Conservation (phyloP, 2,329 filamentous ascomycete genomes). For the Orbilia blumenaviensis region DNA sequence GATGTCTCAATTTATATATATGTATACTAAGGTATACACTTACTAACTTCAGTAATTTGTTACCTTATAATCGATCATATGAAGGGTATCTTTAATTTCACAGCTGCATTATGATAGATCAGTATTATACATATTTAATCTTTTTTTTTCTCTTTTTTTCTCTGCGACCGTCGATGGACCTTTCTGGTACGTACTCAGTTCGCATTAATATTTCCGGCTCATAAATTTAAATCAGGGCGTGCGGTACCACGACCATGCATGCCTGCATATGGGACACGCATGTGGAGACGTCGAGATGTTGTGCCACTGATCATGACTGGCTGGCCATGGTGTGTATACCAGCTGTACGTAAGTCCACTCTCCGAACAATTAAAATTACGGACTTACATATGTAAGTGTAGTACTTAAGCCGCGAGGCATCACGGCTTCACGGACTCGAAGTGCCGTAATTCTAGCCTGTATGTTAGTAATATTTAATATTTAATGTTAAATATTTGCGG, state of each 20-base stretch:
- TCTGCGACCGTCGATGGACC: not conserved
- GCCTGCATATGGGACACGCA: not conserved
- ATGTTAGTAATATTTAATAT: no score
- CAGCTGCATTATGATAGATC: not conserved
- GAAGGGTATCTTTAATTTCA: no score
- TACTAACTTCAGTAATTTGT: no score
- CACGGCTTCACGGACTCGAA: not conserved
- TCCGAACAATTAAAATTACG: conserved; percentile 9
- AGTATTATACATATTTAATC: not conserved
- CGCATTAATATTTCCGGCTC: not conserved
- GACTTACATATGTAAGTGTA: no score
- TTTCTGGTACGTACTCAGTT: not conserved
- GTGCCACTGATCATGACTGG: not conserved
- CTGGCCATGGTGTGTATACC: not conserved
- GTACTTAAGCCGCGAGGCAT: no score
- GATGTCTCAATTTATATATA: no score
- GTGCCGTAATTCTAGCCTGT: not conserved
- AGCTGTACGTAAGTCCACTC: not conserved
- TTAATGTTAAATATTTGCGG: no score
- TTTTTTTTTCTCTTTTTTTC: not conserved
- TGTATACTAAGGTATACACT: no score
- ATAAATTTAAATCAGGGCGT: not conserved
- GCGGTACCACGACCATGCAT: not conserved
- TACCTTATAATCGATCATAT: no score
- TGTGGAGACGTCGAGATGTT: not conserved